Percentiles rank a stretch among this genome's conserved stretches.
phyloP scores from a whole-genome alignment of 257 asterid genomes.

The Solanum clarkiae region DNA sequence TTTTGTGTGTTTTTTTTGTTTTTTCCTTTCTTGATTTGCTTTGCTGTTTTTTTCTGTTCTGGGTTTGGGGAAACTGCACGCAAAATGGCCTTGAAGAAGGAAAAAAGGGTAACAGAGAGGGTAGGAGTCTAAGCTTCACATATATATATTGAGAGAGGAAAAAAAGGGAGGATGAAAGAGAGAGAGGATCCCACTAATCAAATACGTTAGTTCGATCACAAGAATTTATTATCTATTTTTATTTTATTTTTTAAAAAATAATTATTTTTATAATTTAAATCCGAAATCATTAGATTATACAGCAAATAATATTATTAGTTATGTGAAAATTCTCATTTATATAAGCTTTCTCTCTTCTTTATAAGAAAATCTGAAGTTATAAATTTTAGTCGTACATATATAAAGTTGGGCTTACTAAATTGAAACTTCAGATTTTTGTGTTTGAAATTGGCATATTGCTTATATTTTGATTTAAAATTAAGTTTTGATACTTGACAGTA shows the following conservation, averaged over 20 bases:
- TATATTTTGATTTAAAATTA: not conserved
- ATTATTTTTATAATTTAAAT: too few species aligned
- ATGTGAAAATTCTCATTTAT: too few species aligned
- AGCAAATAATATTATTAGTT: too few species aligned
- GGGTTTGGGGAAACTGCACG: slow-evolving; percentile 7
- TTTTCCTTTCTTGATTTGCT: not conserved
- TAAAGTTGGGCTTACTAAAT: not conserved
- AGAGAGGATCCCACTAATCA: not conserved
- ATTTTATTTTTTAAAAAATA: too few species aligned
- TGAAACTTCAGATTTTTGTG: not conserved
- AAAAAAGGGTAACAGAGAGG: not conserved
- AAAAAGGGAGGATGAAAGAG: not conserved
- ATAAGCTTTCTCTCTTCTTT: too few species aligned
- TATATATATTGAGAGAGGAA: not conserved
- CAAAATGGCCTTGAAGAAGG: not conserved
- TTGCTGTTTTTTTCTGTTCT: not conserved
- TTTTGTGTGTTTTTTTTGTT: not conserved
- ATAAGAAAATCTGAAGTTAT: not conserved
- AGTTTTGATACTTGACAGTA: not conserved
- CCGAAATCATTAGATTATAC: too few species aligned
- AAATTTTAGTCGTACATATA: not conserved
- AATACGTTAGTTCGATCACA: too few species aligned
- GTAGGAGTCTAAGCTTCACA: not conserved
- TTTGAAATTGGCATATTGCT: not conserved
- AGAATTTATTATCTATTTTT: too few species aligned